Conservation (phyloP, 305 asterid species). For the Vinca major region DNA sequence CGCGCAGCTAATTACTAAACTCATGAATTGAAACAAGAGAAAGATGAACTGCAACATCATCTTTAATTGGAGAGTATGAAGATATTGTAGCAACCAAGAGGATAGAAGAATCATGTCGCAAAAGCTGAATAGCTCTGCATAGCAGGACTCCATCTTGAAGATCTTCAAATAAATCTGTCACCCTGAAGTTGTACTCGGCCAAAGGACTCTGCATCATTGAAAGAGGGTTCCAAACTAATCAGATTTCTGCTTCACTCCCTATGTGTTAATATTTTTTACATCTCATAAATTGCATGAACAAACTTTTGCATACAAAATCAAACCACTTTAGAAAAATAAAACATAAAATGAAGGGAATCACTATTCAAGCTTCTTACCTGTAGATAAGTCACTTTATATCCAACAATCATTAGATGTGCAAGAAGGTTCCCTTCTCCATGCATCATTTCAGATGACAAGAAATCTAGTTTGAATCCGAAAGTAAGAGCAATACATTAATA, state of each 20-base stretch:
- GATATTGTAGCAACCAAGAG: constrained; percentile 45
- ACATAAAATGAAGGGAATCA: constrained; percentile 2
- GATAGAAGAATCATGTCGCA: constrained; percentile 71
- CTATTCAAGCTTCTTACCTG: constrained; percentile 50
- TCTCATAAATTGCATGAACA: background rate
- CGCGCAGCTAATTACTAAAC: background rate
- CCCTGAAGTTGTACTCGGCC: constrained; percentile 60
- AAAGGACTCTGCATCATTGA: constrained; percentile 53
- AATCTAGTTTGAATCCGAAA: constrained; percentile 36
- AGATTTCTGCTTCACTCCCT: background rate
- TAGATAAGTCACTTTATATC: constrained; percentile 70
- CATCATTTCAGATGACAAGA: constrained; percentile 88
- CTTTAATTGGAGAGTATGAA: constrained; percentile 4
- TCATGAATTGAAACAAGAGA: background rate
- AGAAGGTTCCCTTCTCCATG: constrained; percentile 94
- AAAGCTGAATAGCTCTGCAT: constrained; percentile 75
- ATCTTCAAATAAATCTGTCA: constrained; percentile 65
- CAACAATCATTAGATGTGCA: constrained; percentile 76
- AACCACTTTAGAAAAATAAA: constrained; percentile 4
- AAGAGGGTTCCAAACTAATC: background rate
- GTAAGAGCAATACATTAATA: constrained; percentile 12
- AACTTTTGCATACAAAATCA: background rate
- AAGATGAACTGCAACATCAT: background rate
- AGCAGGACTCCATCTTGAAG: constrained; percentile 76
- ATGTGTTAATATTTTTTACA: background rate